Base-by-base conservation (phyloP, 352 stramenopile genomes). In the Aphanomyces euteiches region DNA sequence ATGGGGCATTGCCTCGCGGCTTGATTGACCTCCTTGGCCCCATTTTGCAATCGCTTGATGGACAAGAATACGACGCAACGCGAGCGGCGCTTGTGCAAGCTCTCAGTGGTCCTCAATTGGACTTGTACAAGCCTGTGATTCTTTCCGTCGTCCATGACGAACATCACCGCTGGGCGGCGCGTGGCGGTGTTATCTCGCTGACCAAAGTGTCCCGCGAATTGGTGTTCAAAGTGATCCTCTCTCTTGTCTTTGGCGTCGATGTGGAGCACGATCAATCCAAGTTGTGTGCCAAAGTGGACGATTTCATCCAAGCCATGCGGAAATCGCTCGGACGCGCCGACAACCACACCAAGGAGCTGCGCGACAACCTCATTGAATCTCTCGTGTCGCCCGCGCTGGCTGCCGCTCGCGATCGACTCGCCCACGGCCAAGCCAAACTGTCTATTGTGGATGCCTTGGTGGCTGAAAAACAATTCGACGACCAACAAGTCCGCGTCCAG, bases 371-470 rank as follows among this genome's bases (percentile, higher is more conserved):
- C 38, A n/a, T 61, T 10, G 4, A 17, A 7, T 40, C 36, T n/a
- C 1, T 70, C 28, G 19, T 70, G 0, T 28, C 56, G 38, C 64
- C 64, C 8, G 64, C 64, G 12, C n/a, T 70, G 17, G 48, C 37
- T 6, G 19, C 41, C 13, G 47, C 19, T 50, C 64, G 50, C 19
- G 64, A 61, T 10, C 64, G 64, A 10, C n/a, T 70, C 13, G 45
- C 34, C 8, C 13, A 7, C 1, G 17, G 17, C n/a, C 3, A 21
- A 36, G 7, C 54, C 12, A 61, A 61, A 13, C 17, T 43, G 2
- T 70, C 47, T 6, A 45, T 61, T 7, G 47, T 70, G 0, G 64
- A 70, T 38, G 56, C 10, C 13, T 28, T 70, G 17, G 64, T 70
- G 4, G 40, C 34, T 3, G 36, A 15, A 17, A 28, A 2, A 28